Evolutionary conservation across 2,329 filamentous ascomycete species (phyloP).

Genomic region (Cladophialophora bantiana): DNA sequence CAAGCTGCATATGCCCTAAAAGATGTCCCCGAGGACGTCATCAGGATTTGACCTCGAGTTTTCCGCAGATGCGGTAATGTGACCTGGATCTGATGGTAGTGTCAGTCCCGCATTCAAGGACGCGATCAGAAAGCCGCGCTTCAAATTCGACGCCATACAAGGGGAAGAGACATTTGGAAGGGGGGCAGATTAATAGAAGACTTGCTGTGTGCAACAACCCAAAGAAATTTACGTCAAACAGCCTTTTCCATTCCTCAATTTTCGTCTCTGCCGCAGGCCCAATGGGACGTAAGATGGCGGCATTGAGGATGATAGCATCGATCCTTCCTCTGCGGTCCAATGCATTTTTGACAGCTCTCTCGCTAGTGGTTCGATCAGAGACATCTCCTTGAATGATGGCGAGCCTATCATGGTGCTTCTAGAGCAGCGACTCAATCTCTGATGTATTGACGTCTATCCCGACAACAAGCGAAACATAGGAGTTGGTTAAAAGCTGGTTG

Average conservation of each 20-base stretch:
- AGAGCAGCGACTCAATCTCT: slow-evolving; percentile 3
- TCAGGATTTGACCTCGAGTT: slow-evolving; percentile 5
- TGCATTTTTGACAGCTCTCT: slow-evolving; percentile 10
- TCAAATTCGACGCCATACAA: no score
- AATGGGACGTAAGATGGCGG: slow-evolving; percentile 21
- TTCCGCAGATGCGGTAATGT: slow-evolving; percentile 15
- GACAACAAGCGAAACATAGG: slow-evolving; percentile 7
- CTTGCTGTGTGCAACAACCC: neutral
- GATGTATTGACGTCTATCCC: slow-evolving; percentile 4
- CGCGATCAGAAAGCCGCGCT: no score
- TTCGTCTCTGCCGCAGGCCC: slow-evolving; percentile 1
- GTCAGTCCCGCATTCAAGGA: neutral
- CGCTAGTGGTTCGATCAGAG: slow-evolving; percentile 1
- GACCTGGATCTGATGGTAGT: slow-evolving; percentile 10
- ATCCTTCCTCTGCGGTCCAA: slow-evolving; percentile 1
- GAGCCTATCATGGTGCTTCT: neutral
- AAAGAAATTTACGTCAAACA: slow-evolving; percentile 25
- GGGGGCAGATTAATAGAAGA: no score
- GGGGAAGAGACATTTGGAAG: no score
- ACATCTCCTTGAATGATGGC: slow-evolving; percentile 20
- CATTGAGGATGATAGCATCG: slow-evolving; percentile 25
- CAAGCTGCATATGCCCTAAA: neutral
- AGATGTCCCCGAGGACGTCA: slow-evolving; percentile 17
- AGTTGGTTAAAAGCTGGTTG: slow-evolving; percentile 2
- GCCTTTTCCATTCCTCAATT: slow-evolving; percentile 17